Evolutionary conservation across 129 eudicot species (phyloP).

Genomic region (Dittrichia graveolens): DNA sequence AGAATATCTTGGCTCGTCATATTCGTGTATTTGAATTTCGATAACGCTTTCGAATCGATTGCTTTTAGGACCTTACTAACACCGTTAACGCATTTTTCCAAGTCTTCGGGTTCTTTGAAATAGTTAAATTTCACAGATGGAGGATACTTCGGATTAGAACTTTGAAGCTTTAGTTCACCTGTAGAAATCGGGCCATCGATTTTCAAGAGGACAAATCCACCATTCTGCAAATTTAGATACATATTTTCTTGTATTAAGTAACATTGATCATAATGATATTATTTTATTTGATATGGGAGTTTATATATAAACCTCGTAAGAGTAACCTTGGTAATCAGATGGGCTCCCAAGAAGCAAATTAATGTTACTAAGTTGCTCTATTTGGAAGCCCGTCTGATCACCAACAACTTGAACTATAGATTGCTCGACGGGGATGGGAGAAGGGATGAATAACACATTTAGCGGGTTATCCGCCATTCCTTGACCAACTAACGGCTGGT

Average conservation of each 20-base stretch:
- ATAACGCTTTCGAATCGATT: conserved; percentile 52
- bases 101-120: conserved; percentile 57
- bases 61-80: conserved; percentile 35
- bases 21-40: conserved; percentile 36
- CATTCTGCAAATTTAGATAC: conserved; percentile 41
- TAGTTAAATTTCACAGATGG: conserved; percentile 65
- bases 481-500: conserved; percentile 63
- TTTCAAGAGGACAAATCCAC: conserved; percentile 66
- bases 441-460: conserved; percentile 65
- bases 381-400: conserved; percentile 53
- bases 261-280: too few relatives aligned
- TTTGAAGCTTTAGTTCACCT: conserved; percentile 54
- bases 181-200: conserved; percentile 57
- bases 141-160: conserved; percentile 42
- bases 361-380: conserved; percentile 58
- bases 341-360: conserved; percentile 31
- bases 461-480: conserved; percentile 77
- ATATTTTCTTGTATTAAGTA: not conserved
- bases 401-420: conserved; percentile 67
- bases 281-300: not conserved
- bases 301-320: conserved; percentile 54
- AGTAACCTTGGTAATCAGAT: conserved; percentile 56
- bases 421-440: conserved; percentile 58
- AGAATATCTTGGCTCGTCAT: conserved; percentile 29
- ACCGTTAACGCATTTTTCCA: conserved; percentile 62